Evolutionary conservation across 306 rosid species (phyloP).

Genomic region (Sechiopsis laciniata): DNA sequence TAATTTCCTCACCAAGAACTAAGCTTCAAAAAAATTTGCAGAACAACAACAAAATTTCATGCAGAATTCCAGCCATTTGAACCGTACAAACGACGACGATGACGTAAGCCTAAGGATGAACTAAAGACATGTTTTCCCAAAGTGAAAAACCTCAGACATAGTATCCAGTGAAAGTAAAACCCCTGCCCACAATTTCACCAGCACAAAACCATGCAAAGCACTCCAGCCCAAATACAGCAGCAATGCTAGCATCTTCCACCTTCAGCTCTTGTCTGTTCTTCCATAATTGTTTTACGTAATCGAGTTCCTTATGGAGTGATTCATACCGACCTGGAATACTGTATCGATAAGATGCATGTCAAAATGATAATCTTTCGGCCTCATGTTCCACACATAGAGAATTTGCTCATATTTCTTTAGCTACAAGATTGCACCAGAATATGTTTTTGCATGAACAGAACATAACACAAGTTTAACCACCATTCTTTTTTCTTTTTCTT

Average conservation of each 20-base stretch:
- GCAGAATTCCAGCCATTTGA: no score
- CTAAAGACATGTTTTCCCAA: conserved; percentile 17
- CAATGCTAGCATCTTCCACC: conserved; percentile 87
- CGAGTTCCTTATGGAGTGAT: conserved; percentile 73
- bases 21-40: conserved; percentile 32
- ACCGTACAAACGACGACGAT: no score
- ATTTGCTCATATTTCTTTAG: not conserved
- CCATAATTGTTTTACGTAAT: conserved; percentile 68
- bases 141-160: conserved; percentile 41
- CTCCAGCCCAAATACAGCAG: conserved; percentile 87
- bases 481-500: no score
- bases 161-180: conserved; percentile 47
- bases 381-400: not conserved
- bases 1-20: conserved; percentile 39
- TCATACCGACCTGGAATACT: conserved; percentile 74
- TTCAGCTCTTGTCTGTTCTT: conserved; percentile 63
- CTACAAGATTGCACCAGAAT: not conserved
- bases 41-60: no score
- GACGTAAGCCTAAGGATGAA: conserved; percentile 16
- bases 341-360: conserved; percentile 25
- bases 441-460: not conserved
- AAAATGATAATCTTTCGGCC: not conserved
- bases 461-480: not conserved
- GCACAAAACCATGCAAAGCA: conserved; percentile 27
- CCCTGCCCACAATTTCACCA: no score